These are phyloP conservation scores for Poterioochromonas sp. DNA, from an alignment of 352 stramenopile species.

Conservation along the genomic window DNA sequence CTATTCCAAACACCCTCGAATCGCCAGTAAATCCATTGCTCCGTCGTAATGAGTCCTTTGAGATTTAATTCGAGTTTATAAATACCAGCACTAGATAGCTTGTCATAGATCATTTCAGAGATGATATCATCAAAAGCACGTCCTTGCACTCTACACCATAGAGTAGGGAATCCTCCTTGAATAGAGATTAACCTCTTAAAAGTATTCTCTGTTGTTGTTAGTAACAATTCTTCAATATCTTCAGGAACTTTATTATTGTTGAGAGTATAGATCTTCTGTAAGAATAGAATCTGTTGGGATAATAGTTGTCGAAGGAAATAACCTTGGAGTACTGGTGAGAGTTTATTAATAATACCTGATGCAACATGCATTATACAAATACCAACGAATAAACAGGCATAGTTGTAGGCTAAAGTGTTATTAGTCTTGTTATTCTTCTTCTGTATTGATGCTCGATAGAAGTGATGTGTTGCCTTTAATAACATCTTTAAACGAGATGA, in stretches of 20 bases:
- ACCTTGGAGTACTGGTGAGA: not conserved
- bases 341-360: not conserved
- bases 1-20: not conserved
- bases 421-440: no score
- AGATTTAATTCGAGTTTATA: not conserved
- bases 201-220: not conserved
- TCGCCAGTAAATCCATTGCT: not conserved
- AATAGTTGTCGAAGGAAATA: not conserved
- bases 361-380: not conserved
- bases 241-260: not conserved
- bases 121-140: not conserved
- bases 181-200: not conserved
- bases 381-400: not conserved
- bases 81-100: not conserved
- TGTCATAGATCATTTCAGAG: not conserved
- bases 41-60: not conserved
- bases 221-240: not conserved
- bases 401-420: not conserved
- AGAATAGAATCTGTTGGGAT: not conserved
- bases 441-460: not conserved
- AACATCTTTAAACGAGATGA: not conserved
- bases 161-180: not conserved
- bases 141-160: not conserved
- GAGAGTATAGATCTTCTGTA: not conserved
- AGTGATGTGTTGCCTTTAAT: not conserved